Conservation (phyloP, 768 basidiomycete species). For the Rhizopogon vesiculosus region DNA sequence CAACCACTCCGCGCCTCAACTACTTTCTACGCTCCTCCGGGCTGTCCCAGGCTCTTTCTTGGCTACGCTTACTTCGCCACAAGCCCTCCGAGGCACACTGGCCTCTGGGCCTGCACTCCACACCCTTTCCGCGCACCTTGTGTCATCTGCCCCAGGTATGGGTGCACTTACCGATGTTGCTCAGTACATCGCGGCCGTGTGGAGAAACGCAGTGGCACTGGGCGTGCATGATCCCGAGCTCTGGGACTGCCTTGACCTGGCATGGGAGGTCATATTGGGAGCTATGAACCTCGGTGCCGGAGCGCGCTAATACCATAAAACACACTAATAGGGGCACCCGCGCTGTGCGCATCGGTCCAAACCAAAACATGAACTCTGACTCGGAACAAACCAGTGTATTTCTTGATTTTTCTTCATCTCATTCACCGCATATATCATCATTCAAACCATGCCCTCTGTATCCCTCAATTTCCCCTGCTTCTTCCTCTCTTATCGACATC, state of each 20-base stretch:
- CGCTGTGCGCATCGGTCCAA: constrained; percentile 6
- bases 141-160: constrained; percentile 37
- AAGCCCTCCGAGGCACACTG: constrained; percentile 35
- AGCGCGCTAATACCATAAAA: constrained; percentile 18
- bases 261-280: constrained; percentile 64
- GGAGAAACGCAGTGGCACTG: constrained; percentile 68
- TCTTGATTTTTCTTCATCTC: constrained; percentile 21
- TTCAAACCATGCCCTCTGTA: constrained; percentile 20
- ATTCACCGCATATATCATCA: constrained; percentile 16
- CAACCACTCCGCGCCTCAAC: constrained; percentile 45
- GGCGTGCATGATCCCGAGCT: constrained; percentile 61
- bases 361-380: not conserved
- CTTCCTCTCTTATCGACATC: constrained; percentile 3
- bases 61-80: constrained; percentile 24
- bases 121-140: constrained; percentile 49
- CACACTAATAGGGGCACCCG: constrained; percentile 11
- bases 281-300: constrained; percentile 53
- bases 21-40: constrained; percentile 48
- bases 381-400: constrained; percentile 6
- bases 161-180: constrained; percentile 46
- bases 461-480: constrained; percentile 15
- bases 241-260: constrained; percentile 63
- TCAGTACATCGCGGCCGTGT: constrained; percentile 55
- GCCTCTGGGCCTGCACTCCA: constrained; percentile 49
- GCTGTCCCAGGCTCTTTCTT: constrained; percentile 23